Evolutionary conservation across 352 stramenopile genomes (phyloP).

Genomic region (Pythium periplocum): DNA sequence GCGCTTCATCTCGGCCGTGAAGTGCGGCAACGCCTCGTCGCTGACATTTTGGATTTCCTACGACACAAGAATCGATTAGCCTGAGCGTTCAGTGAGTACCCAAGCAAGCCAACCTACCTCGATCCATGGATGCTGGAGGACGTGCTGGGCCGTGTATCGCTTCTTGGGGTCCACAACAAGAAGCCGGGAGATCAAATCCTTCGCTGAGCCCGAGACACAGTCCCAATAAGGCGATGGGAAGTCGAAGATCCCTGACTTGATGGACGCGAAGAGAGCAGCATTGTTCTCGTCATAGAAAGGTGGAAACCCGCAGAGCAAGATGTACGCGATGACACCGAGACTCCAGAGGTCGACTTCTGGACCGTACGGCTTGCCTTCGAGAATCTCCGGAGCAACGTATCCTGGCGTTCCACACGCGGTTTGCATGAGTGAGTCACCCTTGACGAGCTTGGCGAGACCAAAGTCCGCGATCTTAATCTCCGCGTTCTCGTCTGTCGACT

Average conservation of each 20-base stretch:
- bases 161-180: constrained; percentile 89
- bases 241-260: constrained; percentile 88
- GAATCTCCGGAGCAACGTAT: constrained; percentile 96
- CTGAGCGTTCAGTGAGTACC: background rate
- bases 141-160: constrained; percentile 83
- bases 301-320: constrained; percentile 90
- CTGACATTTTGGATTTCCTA: constrained; percentile 65
- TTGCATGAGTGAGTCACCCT: constrained; percentile 91
- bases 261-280: constrained; percentile 81
- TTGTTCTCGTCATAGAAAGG: constrained; percentile 96
- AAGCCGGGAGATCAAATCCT: constrained; percentile 90
- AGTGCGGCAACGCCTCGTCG: constrained; percentile 75
- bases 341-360: constrained; percentile 94
- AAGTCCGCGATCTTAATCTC: constrained; percentile 94
- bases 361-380: constrained; percentile 91
- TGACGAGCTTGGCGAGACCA: constrained; percentile 88
- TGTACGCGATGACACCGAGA: constrained; percentile 97
- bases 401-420: constrained; percentile 95
- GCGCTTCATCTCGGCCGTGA: constrained; percentile 88
- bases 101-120: constrained; percentile 25
- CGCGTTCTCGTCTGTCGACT: constrained; percentile 80
- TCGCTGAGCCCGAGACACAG: constrained; percentile 86
- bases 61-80: too few species aligned
- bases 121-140: constrained; percentile 84
- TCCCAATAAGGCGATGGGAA: constrained; percentile 94